Evolutionary conservation across 805 yeast genomes (phyloP).

Genomic region (Kodamaea neixiangensis): DNA sequence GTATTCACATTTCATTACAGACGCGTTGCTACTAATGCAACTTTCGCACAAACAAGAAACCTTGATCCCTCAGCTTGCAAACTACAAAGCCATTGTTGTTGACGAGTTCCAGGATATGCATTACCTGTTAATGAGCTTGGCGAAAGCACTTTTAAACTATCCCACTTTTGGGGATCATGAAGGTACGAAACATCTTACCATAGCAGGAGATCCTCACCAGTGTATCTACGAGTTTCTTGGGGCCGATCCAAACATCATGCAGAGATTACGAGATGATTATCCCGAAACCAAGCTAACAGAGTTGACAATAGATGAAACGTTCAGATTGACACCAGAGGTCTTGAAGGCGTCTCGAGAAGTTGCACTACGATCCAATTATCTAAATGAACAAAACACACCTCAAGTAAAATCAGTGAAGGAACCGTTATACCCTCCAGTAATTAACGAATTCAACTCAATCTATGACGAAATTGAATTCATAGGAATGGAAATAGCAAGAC

Average conservation of each 20-base stretch:
- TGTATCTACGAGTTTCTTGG: slow-evolving; percentile 70
- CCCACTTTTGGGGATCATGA: slow-evolving; percentile 22
- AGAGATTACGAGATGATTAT: slow-evolving; percentile 22
- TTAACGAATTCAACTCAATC: slow-evolving; percentile 18
- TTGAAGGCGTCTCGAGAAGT: slow-evolving; percentile 42
- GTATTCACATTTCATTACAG: slow-evolving; percentile 37
- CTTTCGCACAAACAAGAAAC: background rate
- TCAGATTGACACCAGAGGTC: slow-evolving; percentile 63
- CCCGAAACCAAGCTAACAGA: slow-evolving; percentile 23
- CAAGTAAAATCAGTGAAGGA: slow-evolving; percentile 16
- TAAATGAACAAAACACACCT: background rate
- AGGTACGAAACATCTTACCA: slow-evolving; percentile 50
- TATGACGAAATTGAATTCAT: slow-evolving; percentile 47
- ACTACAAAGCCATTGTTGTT: slow-evolving; percentile 47
- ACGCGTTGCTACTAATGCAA: slow-evolving; percentile 31
- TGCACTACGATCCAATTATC: slow-evolving; percentile 15
- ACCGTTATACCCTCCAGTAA: slow-evolving; percentile 25
- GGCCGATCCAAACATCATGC: slow-evolving; percentile 40
- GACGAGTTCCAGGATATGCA: slow-evolving; percentile 79
- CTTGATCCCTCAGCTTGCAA: slow-evolving; percentile 23
- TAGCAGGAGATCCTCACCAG: slow-evolving; percentile 75
- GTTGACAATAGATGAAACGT: slow-evolving; percentile 51
- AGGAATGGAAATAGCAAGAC: slow-evolving; percentile 44
- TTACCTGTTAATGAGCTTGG: slow-evolving; percentile 47
- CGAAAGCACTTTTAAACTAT: slow-evolving; percentile 39